Evolutionary conservation across 768 basidiomycete species (phyloP).

Genomic region (Strobilomyces confusus): DNA sequence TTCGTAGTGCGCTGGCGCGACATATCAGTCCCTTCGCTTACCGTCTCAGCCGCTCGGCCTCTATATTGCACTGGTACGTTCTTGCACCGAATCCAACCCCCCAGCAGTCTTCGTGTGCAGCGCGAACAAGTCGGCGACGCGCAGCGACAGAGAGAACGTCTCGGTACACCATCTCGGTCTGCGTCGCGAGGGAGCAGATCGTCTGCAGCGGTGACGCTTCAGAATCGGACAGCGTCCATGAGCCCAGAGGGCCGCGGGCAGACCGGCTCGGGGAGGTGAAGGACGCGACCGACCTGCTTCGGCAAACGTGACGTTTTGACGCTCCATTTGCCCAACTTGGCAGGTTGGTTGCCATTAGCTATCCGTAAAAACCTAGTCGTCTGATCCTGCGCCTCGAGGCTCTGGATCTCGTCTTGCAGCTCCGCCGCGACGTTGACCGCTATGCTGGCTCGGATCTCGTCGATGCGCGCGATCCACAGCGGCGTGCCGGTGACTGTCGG

Average conservation of each 20-base stretch:
- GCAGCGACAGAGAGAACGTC: slow-evolving; percentile 83
- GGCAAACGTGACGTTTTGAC: slow-evolving; percentile 84
- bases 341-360: slow-evolving; percentile 47
- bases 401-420: slow-evolving; percentile 87
- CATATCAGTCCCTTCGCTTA: slow-evolving; percentile 69
- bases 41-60: slow-evolving; percentile 67
- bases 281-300: slow-evolving; percentile 72
- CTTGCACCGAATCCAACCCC: slow-evolving; percentile 76
- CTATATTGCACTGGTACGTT: slow-evolving; percentile 74
- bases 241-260: slow-evolving; percentile 44
- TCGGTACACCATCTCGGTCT: slow-evolving; percentile 83
- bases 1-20: slow-evolving; percentile 43
- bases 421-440: slow-evolving; percentile 91
- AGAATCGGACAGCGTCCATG: slow-evolving; percentile 52
- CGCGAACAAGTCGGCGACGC: slow-evolving; percentile 79
- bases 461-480: slow-evolving; percentile 83
- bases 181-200: slow-evolving; percentile 66
- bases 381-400: slow-evolving; percentile 86
- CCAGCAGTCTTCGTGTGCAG: slow-evolving; percentile 51
- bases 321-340: slow-evolving; percentile 69
- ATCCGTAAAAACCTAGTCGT: slow-evolving; percentile 43
- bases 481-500: slow-evolving; percentile 62
- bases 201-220: slow-evolving; percentile 50
- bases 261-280: slow-evolving; percentile 51
- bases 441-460: slow-evolving; percentile 76